phyloP scores from a whole-genome alignment of 441 rosid species.

The Adansonia grandidieri region DNA sequence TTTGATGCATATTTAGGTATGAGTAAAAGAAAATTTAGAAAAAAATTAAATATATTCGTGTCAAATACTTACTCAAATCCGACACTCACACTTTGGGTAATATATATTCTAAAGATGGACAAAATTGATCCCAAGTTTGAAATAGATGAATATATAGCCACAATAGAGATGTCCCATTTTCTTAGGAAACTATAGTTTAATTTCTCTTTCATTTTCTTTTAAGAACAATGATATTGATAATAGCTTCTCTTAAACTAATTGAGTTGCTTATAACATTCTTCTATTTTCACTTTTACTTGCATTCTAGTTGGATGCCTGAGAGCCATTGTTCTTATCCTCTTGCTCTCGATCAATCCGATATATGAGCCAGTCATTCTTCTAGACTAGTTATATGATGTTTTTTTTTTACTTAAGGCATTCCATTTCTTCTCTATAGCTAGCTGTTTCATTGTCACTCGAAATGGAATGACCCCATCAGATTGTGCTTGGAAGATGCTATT shows the following conservation, averaged over 20 bases:
- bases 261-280: not conserved
- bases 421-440: not conserved
- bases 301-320: not conserved
- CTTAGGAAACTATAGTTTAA: not conserved
- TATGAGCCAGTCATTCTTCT: not conserved
- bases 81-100: no score
- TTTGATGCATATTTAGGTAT: no score
- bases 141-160: not conserved
- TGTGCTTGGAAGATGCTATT: not conserved
- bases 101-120: not conserved
- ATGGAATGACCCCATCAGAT: not conserved
- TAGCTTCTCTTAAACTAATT: not conserved
- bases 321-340: not conserved
- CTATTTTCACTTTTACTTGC: not conserved
- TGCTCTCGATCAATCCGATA: not conserved
- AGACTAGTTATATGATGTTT: conserved; percentile 1
- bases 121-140: not conserved
- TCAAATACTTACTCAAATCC: no score
- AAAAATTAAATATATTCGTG: no score
- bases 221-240: not conserved
- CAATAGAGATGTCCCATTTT: not conserved
- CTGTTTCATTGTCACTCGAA: not conserved
- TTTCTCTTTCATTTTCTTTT: not conserved
- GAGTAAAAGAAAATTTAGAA: no score
- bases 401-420: not conserved